These are phyloP conservation scores for Globisporangium abappressorium DNA, from an alignment of 352 stramenopile species.

Conservation along the genomic window DNA sequence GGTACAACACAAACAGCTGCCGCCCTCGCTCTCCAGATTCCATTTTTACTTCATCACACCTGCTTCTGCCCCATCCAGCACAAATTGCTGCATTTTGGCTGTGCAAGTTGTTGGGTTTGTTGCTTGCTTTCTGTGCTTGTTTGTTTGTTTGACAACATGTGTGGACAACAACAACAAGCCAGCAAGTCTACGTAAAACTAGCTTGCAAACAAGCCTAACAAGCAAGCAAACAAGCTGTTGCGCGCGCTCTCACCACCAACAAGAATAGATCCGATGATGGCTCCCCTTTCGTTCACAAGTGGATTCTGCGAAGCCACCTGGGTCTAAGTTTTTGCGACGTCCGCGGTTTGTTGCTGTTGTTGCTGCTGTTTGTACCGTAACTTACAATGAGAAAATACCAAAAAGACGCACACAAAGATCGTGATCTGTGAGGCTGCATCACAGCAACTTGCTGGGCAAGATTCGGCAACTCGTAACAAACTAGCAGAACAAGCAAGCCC, in stretches of 20 bases:
- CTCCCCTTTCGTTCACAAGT: not conserved
- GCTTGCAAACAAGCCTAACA: not conserved
- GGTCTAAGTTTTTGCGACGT: not conserved
- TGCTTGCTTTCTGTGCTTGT: not conserved
- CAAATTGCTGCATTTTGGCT: not conserved
- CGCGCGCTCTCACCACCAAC: not conserved
- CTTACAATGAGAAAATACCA: not conserved
- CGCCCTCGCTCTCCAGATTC: constrained; percentile 11
- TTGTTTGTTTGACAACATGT: not conserved
- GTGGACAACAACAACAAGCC: not conserved
- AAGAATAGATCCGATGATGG: not conserved
- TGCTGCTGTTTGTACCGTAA: not conserved
- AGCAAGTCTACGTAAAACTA: not conserved
- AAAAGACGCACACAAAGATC: not conserved
- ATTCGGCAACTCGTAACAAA: not conserved
- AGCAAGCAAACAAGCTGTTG: not conserved
- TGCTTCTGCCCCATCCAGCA: not conserved
- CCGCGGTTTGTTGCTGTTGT: too few relatives aligned
- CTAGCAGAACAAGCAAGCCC: not conserved
- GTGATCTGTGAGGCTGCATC: not conserved
- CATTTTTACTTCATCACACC: not conserved
- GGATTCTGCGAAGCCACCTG: constrained; percentile 7
- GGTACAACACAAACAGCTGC: constrained; percentile 7
- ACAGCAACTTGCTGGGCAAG: not conserved
- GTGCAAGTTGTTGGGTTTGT: not conserved